These are phyloP conservation scores for Mycena epipterygia DNA, from an alignment of 768 basidiomycete species.

Conservation along the genomic window DNA sequence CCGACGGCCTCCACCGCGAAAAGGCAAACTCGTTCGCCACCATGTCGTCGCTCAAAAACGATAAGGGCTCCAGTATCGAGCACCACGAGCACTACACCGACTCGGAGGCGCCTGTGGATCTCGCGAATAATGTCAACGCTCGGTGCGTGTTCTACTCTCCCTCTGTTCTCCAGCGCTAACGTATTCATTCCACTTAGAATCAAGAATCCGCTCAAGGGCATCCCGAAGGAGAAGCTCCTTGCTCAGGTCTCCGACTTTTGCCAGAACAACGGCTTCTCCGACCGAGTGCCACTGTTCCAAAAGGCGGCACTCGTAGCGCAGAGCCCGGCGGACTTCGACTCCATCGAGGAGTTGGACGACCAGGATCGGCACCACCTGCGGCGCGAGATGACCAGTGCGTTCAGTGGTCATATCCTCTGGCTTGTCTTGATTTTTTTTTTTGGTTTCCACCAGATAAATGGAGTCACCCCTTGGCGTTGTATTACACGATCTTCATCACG, in stretches of 20 bases:
- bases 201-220: constrained; percentile 12
- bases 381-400: constrained; percentile 63
- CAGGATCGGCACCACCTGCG: constrained; percentile 54
- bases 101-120: constrained; percentile 37
- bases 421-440: neutral
- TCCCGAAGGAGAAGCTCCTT: constrained; percentile 4
- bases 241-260: constrained; percentile 1
- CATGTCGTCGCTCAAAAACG: constrained; percentile 4
- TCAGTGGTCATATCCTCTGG: constrained; percentile 44
- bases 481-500: constrained; percentile 10
- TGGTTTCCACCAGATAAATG: neutral
- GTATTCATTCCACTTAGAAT: neutral
- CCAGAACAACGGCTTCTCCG: constrained; percentile 2
- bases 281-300: constrained; percentile 54
- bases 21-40: neutral
- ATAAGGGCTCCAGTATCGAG: neutral
- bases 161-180: neutral
- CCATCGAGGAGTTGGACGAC: constrained; percentile 52
- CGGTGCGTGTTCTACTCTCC: constrained; percentile 39
- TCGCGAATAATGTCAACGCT: constrained; percentile 58
- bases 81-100: constrained; percentile 9
- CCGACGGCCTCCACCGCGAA: neutral
- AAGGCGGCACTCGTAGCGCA: constrained; percentile 86
- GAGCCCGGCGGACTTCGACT: constrained; percentile 65
- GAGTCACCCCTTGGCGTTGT: neutral